phyloP scores from a whole-genome alignment of 768 basidiomycete genomes.

The Kwoniella europaea region DNA sequence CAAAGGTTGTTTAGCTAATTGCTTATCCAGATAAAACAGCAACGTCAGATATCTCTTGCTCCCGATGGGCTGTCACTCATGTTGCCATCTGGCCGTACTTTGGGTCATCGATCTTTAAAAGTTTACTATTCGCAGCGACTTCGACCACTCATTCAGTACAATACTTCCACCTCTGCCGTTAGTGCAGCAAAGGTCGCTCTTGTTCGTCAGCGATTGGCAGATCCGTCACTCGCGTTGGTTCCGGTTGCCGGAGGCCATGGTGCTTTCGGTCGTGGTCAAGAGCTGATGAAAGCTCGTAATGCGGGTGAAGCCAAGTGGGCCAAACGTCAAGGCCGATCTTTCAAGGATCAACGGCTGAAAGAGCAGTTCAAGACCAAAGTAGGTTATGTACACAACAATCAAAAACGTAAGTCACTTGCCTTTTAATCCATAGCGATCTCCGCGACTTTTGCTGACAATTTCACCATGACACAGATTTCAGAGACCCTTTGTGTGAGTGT shows the following conservation, averaged over 20 bases:
- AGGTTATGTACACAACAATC: constrained; percentile 77
- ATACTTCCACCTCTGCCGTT: constrained; percentile 57
- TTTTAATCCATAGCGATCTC: neutral
- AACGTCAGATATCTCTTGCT: constrained; percentile 79
- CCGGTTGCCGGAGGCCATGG: constrained; percentile 85
- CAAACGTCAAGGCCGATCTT: constrained; percentile 80
- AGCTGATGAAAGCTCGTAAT: constrained; percentile 88
- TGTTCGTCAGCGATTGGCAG: constrained; percentile 75
- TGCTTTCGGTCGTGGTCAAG: constrained; percentile 77
- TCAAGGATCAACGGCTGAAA: constrained; percentile 75
- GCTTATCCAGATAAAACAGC: neutral
- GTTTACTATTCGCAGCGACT: constrained; percentile 87
- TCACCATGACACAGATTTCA: constrained; percentile 34
- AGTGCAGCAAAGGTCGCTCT: constrained; percentile 73
- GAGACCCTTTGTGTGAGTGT: constrained; percentile 48
- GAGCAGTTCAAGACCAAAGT: constrained; percentile 86
- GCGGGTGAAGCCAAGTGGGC: constrained; percentile 94
- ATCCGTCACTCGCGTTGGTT: constrained; percentile 83
- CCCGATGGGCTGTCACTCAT: constrained; percentile 65
- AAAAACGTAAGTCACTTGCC: constrained; percentile 65
- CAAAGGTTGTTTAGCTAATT: neutral
- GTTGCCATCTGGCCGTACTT: constrained; percentile 86
- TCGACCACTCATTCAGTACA: constrained; percentile 42
- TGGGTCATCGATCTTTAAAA: constrained; percentile 86
- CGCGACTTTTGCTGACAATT: neutral